Evolutionary conservation across 2,329 filamentous ascomycete species (phyloP), one percentile per base, ranked within the genome.

Genomic region (Pseudogymnoascus sp.): DNA sequence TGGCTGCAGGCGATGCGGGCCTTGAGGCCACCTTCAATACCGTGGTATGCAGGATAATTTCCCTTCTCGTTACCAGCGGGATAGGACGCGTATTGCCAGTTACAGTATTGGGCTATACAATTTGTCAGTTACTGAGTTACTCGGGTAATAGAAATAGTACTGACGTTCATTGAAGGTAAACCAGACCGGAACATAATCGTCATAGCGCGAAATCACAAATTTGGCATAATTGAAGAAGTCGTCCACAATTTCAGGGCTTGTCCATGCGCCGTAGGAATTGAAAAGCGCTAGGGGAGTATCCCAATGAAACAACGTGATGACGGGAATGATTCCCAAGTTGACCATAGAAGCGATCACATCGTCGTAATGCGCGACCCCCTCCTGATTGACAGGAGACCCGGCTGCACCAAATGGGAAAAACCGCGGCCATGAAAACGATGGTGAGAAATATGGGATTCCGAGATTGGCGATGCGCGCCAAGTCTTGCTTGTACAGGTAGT

Each of bases 31-130:
- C 73, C 74, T 0, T 74, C 76, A 14, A 77, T 69, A 50, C 72
- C 71, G 60, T 77, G 74, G 33, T 79, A 80, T 1, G 76, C 75
- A 14, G 78, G 78, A 40, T 79, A 79, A 64, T 77, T 76, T 12
- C 69, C 69, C 44, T 68, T 67, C 8, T 38, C 35, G 62, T 74
- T 68, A 5, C 79, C 77, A 12, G 75, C 74, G 2, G 76, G 77
- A 44, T 79, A 80, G 62, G 67, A 68, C 1, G 72, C 70, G 67
- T 78, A 80, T 67, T 80, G 78, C 77, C 77, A 79, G 63, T 79
- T 77, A 64, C 78, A 79, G 69, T 79, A 77, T 66, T 78, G 76
- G 1, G 76, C 67, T 70, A 23, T 59, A 3, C 14, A 6, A 16
- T 50, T 18, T 16, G 62, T 16, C 21, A 62, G 28, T 44, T 21